Percentiles rank a stretch among this genome's conserved stretches.
Evolutionary conservation across 345 rosid species (phyloP).

Genomic region (Psidium friedrichsthalianum): DNA sequence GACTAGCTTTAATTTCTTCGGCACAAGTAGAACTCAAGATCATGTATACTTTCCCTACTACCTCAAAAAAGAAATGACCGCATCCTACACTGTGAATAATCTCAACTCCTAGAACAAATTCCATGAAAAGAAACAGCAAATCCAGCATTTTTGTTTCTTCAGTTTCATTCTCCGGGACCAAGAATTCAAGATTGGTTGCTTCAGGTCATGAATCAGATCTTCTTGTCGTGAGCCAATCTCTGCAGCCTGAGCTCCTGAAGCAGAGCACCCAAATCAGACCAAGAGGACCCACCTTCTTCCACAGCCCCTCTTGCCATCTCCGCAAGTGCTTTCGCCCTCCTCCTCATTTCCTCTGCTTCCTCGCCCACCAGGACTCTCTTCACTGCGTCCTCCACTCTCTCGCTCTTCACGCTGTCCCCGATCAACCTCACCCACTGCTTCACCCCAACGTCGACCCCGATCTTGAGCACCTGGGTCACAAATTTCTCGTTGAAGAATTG

Average conservation of each 20-base stretch:
- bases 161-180: background rate
- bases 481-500: slow-evolving; percentile 59
- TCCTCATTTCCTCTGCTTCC: slow-evolving; percentile 25
- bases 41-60: background rate
- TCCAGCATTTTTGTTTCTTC: background rate
- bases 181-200: background rate
- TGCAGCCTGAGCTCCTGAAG: slow-evolving; percentile 4
- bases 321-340: slow-evolving; percentile 1
- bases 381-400: slow-evolving; percentile 24
- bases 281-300: slow-evolving; percentile 32
- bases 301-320: slow-evolving; percentile 23
- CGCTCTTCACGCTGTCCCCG: slow-evolving; percentile 18
- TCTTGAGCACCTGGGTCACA: slow-evolving; percentile 27
- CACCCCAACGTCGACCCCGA: slow-evolving; percentile 38
- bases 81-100: no score
- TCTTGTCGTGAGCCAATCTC: background rate
- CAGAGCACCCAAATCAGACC: slow-evolving; percentile 8
- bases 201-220: no score
- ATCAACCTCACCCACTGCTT: slow-evolving; percentile 2
- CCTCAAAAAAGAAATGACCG: background rate
- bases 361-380: slow-evolving; percentile 35
- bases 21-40: background rate
- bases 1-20: background rate
- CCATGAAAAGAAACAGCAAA: no score
- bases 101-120: no score